A percentile compares a stretch with the other conserved stretches of the same genome.
Evolutionary conservation across 768 basidiomycete species (phyloP).

Genomic region (Mycena sanguinolenta): DNA sequence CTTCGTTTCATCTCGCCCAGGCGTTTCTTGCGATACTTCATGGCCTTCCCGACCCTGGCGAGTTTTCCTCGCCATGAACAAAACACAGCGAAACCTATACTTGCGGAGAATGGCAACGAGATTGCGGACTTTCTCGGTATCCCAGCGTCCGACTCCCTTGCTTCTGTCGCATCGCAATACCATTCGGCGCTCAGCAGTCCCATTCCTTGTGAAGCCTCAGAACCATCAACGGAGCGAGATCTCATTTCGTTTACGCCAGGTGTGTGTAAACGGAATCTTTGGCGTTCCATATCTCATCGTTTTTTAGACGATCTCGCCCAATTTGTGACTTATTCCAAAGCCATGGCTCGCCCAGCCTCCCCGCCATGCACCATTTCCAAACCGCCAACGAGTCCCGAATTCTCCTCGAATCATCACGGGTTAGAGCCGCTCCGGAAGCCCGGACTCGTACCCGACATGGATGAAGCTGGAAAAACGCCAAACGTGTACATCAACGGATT

Average conservation of each 20-base stretch:
- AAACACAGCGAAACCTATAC: background rate
- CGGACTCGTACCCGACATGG: background rate
- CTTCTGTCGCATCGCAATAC: constrained; percentile 25
- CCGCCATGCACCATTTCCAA: background rate
- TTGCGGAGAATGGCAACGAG: background rate
- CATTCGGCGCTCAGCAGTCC: constrained; percentile 35
- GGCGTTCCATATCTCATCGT: background rate
- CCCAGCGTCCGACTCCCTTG: constrained; percentile 19
- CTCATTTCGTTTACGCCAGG: constrained; percentile 32
- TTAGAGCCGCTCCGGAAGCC: background rate
- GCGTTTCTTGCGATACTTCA: background rate
- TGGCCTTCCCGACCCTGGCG: constrained; percentile 11
- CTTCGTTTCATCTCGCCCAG: constrained; percentile 1
- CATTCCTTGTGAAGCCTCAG: background rate
- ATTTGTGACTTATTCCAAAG: background rate
- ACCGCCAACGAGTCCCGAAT: constrained; percentile 16
- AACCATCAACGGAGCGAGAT: background rate
- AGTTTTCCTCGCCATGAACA: background rate
- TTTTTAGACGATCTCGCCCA: background rate
- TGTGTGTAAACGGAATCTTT: background rate
- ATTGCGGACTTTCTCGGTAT: constrained; percentile 19
- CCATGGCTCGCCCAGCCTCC: background rate
- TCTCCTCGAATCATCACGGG: constrained; percentile 17
- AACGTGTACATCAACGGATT: constrained; percentile 78
- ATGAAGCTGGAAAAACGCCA: constrained; percentile 49